Evolutionary conservation across 306 rosid species (phyloP).

Genomic region (Myrica gale): DNA sequence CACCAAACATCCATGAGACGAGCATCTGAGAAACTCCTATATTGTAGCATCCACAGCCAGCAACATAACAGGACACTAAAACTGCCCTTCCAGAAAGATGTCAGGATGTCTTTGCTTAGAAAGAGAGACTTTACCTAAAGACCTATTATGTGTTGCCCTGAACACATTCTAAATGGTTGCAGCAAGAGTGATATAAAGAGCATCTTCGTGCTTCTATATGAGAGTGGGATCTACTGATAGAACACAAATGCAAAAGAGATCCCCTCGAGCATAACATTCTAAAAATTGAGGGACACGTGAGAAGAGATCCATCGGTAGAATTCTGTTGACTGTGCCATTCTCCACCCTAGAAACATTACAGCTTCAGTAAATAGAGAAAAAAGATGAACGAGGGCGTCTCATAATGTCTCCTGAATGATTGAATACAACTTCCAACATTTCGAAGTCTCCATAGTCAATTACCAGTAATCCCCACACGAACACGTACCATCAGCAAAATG

Average conservation of each 20-base stretch:
- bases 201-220: neutral
- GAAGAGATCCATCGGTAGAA: neutral
- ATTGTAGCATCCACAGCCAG: too few species aligned
- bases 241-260: neutral
- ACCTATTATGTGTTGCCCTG: too few species aligned
- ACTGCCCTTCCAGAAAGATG: neutral
- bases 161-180: too few species aligned
- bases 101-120: neutral
- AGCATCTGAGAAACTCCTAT: too few species aligned
- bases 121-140: too few species aligned
- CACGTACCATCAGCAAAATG: slow-evolving; percentile 74
- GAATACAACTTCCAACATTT: too few species aligned
- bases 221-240: neutral
- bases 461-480: slow-evolving; percentile 91
- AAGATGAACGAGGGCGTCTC: too few species aligned
- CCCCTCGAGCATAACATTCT: neutral
- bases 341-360: neutral
- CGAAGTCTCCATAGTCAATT: slow-evolving; percentile 13
- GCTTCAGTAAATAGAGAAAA: neutral
- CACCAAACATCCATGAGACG: neutral
- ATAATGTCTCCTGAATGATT: too few species aligned
- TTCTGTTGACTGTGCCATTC: neutral
- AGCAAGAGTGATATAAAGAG: neutral
- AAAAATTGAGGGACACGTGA: neutral
- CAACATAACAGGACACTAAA: neutral